These are phyloP conservation scores for Omphalea diandra DNA, from an alignment of 441 rosid species.

Conservation along the genomic window DNA sequence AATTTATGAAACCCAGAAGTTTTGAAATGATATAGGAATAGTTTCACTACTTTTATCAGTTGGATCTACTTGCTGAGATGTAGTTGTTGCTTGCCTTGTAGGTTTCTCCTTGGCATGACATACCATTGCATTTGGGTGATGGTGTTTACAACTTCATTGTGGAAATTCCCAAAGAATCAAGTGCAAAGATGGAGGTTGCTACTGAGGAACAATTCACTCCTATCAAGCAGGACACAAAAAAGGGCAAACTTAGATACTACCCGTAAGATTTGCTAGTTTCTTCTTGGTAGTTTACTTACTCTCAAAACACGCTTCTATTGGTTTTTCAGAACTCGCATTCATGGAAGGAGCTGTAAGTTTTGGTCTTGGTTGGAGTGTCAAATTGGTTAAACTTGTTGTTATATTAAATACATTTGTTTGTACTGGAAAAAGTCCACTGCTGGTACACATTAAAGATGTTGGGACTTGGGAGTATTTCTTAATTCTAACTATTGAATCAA, in stretches of 20 bases:
- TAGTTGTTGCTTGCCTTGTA: conserved; percentile 22
- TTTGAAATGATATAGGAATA: not conserved
- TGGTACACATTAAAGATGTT: too few relatives aligned
- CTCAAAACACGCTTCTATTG: not conserved
- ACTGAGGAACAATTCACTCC: conserved; percentile 93
- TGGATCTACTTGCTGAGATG: not conserved
- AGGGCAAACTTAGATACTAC: conserved; percentile 88
- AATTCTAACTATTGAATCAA: not conserved
- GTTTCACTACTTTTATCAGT: not conserved
- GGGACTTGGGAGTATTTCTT: not conserved
- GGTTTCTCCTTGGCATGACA: conserved; percentile 98
- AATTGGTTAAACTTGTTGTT: too few relatives aligned
- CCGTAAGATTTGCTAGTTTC: conserved; percentile 56
- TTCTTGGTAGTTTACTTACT: not conserved
- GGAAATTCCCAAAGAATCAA: conserved; percentile 91
- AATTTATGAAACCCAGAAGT: not conserved
- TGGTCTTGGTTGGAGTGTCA: not conserved
- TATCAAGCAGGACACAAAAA: conserved; percentile 94
- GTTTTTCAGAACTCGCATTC: not conserved
- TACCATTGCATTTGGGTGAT: conserved; percentile 82
- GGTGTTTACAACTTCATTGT: conserved; percentile 81
- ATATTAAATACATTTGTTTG: not conserved
- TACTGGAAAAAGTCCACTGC: not conserved
- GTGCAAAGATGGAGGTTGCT: conserved; percentile 98
- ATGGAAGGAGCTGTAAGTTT: not conserved